phyloP scores from a whole-genome alignment of 2,329 filamentous ascomycete species.

The Aspergillus fumigatus region DNA sequence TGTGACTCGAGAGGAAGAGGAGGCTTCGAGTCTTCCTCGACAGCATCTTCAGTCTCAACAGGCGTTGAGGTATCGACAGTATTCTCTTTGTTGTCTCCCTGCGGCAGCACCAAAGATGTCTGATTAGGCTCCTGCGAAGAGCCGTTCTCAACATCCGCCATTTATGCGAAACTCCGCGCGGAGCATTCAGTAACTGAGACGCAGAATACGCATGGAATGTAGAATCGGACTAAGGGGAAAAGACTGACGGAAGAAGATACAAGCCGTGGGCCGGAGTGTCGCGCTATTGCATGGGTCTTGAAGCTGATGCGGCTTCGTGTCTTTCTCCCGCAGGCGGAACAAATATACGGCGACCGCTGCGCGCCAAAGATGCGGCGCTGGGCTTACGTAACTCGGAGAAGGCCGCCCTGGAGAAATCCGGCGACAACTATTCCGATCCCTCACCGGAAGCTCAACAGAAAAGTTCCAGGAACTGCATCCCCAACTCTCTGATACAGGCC shows the following conservation, averaged over 20 bases:
- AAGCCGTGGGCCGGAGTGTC: neutral
- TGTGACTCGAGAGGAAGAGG: conserved; percentile 23
- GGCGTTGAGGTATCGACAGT: conserved; percentile 24
- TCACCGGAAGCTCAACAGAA: conserved; percentile 42
- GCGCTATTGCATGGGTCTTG: conserved; percentile 1
- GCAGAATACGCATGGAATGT: conserved; percentile 26
- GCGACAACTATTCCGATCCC: conserved; percentile 28
- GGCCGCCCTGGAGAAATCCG: conserved; percentile 16
- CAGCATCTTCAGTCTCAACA: conserved; percentile 19
- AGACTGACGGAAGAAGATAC: conserved; percentile 6
- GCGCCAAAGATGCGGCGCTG: conserved; percentile 13
- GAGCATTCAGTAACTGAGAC: conserved; percentile 23
- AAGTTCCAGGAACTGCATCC: conserved; percentile 32
- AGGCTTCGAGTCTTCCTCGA: conserved; percentile 29
- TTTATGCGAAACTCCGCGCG: conserved; percentile 37
- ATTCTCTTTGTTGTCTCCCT: conserved; percentile 27
- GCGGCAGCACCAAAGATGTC: conserved; percentile 20
- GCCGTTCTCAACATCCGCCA: conserved; percentile 39
- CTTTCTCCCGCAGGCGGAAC: conserved; percentile 25
- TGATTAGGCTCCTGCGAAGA: conserved; percentile 27
- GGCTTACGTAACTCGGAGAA: conserved; percentile 18
- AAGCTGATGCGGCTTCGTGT: conserved; percentile 23
- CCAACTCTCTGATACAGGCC: conserved; percentile 27
- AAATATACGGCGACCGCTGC: conserved; percentile 16
- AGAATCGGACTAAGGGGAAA: conserved; percentile 19